Evolutionary conservation across 1,284 basidiomycete genomes (phyloP), one percentile per base, ranked within the genome.

Genomic region (Cutaneotrichosporon mucoides): DNA sequence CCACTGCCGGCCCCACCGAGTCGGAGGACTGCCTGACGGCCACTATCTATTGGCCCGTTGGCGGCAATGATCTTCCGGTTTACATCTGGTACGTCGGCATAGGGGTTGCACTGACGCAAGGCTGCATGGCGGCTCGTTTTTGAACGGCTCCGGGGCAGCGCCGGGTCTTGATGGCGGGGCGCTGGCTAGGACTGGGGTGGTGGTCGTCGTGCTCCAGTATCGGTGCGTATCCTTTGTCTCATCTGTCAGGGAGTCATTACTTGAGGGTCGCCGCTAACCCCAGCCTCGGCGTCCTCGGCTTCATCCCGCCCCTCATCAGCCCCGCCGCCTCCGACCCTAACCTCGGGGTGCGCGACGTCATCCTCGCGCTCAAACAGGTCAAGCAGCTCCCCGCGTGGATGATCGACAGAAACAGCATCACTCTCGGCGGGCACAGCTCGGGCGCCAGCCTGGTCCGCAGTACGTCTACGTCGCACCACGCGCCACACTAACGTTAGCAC

Each of bases 381-480:
- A 80, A 84, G 56, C 78, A 77, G 34, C 84, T 15, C 78, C 88
- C 13, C 81, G 46, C 93, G 66, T 89, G 89, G 6, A 92, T 89
- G 10, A 24, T 24, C 24, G 75, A 81, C 60, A 52, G 66, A 13
- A 80, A 81, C 4, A 84, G 83, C 65, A 83, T 96, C 66, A 92
- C 90, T 0, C 66, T 96, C 16, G 90, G 89, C 24, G 93, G 93
- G 5, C 92, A 96, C 75, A 92, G 89, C 69, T 85, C 85, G 37
- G 93, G 93, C 43, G 92, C 88, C 0, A 84, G 82, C 59, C 83
- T 94, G 81, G 84, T 95, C 66, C 83, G 92, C 59, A 75, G 80
- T 57, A 68, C 76, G 35, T 45, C 3, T 8, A 16, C n/a, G 13
- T 6, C n/a, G 24, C 24, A 24, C 24, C 24, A 24, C 24, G 24